Conservation (phyloP, 345 rosid species). For the Syzygium grande region DNA sequence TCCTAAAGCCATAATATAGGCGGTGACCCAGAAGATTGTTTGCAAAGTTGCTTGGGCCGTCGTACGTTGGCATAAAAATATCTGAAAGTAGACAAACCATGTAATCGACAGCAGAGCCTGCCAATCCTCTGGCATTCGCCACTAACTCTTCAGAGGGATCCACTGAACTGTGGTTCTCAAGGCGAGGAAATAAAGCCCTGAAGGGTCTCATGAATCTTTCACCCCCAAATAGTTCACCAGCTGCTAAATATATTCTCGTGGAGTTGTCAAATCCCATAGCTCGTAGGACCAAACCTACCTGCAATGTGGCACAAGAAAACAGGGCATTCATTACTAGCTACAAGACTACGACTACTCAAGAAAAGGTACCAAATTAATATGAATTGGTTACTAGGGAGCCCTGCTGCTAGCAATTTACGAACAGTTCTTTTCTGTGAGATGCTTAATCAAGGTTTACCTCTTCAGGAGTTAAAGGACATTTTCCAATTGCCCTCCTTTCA, state of each 20-base stretch:
- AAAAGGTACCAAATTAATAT: neutral
- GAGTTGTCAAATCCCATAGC: slow-evolving; percentile 92
- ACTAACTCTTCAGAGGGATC: slow-evolving; percentile 66
- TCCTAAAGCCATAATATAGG: slow-evolving; percentile 94
- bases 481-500: slow-evolving; percentile 86
- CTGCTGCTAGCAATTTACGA: neutral
- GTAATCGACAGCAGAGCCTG: slow-evolving; percentile 99
- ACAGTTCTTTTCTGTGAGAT: neutral
- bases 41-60: slow-evolving; percentile 99
- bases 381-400: neutral
- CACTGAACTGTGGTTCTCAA: slow-evolving; percentile 90
- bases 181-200: slow-evolving; percentile 66
- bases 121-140: slow-evolving; percentile 52
- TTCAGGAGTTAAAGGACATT: slow-evolving; percentile 89
- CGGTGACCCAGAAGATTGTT: slow-evolving; percentile 98
- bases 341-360: neutral
- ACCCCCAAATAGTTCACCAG: slow-evolving; percentile 96
- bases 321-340: neutral
- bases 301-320: slow-evolving; percentile 11
- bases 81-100: slow-evolving; percentile 97
- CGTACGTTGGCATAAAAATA: slow-evolving; percentile 97
- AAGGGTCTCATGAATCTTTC: slow-evolving; percentile 88
- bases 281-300: slow-evolving; percentile 89
- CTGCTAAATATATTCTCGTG: slow-evolving; percentile 86
- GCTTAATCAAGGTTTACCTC: slow-evolving; percentile 1